Conservation (phyloP, 805 yeast genomes). For the Candida nitratophila region DNA sequence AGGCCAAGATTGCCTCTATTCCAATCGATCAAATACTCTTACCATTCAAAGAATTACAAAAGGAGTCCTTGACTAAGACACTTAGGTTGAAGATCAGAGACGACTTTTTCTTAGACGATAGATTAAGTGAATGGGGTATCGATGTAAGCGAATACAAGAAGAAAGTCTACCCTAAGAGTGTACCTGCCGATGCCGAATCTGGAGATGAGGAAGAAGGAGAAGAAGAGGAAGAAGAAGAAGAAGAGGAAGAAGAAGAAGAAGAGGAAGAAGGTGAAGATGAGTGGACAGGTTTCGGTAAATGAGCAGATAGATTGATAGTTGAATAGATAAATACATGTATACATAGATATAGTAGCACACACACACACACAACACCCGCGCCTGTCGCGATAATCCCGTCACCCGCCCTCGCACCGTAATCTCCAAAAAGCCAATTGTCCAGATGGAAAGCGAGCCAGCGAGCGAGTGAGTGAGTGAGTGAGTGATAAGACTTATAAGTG, state of each 20-base stretch:
- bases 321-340: no score
- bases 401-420: no score
- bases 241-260: conserved; percentile 22
- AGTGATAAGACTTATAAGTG: no score
- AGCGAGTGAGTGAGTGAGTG: no score
- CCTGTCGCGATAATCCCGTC: no score
- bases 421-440: no score
- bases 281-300: conserved; percentile 27
- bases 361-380: no score
- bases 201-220: conserved; percentile 17
- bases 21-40: conserved; percentile 50
- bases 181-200: conserved; percentile 16
- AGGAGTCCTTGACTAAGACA: conserved; percentile 48
- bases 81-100: conserved; percentile 57
- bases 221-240: conserved; percentile 14
- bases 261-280: conserved; percentile 15
- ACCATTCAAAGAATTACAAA: conserved; percentile 52
- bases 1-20: conserved; percentile 31
- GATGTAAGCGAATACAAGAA: conserved; percentile 12
- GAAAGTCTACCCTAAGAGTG: neutral
- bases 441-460: no score
- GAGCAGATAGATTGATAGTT: no score
- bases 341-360: no score
- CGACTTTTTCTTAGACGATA: conserved; percentile 58
- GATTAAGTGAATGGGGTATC: conserved; percentile 62